phyloP scores from a whole-genome alignment of 805 yeast species.

The Ogataea henricii region DNA sequence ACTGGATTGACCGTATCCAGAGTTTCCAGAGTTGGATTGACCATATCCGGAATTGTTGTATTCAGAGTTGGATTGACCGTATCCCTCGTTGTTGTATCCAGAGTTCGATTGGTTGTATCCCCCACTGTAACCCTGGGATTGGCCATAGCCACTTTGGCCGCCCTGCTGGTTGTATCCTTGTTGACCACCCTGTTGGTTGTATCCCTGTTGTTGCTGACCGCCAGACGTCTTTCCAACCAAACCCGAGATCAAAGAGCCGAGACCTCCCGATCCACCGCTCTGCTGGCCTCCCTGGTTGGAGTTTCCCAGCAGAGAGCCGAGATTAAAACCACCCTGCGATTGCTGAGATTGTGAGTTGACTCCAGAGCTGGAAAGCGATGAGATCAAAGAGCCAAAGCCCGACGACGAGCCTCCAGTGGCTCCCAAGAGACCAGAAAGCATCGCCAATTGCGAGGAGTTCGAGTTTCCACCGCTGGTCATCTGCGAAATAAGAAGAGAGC shows the following conservation, averaged over 20 bases:
- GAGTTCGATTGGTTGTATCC: neutral
- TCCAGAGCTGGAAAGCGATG: slow-evolving; percentile 29
- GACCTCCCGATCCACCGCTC: slow-evolving; percentile 18
- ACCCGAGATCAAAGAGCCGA: slow-evolving; percentile 25
- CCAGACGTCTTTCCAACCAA: too few relatives aligned
- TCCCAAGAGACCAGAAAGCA: slow-evolving; percentile 29
- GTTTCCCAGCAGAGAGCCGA: slow-evolving; percentile 26
- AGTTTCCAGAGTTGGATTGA: neutral
- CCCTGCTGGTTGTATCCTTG: slow-evolving; percentile 8
- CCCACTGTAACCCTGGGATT: slow-evolving; percentile 8
- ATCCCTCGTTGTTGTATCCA: slow-evolving; percentile 16
- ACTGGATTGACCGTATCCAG: slow-evolving; percentile 3
- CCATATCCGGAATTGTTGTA: neutral
- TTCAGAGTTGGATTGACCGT: neutral
- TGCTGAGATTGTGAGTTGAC: slow-evolving; percentile 25
- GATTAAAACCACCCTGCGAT: slow-evolving; percentile 32
- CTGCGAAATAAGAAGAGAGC: slow-evolving; percentile 31
- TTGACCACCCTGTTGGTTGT: slow-evolving; percentile 4
- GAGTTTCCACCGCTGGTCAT: slow-evolving; percentile 29
- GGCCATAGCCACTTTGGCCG: slow-evolving; percentile 20
- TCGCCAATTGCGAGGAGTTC: slow-evolving; percentile 28
- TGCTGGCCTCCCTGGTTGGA: slow-evolving; percentile 10
- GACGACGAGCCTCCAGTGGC: slow-evolving; percentile 17
- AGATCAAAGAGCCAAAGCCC: slow-evolving; percentile 30
- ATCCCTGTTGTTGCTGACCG: slow-evolving; percentile 6